Evolutionary conservation across 176 grass and related monocot genomes (phyloP).

Genomic region (Triticum turgidum): DNA sequence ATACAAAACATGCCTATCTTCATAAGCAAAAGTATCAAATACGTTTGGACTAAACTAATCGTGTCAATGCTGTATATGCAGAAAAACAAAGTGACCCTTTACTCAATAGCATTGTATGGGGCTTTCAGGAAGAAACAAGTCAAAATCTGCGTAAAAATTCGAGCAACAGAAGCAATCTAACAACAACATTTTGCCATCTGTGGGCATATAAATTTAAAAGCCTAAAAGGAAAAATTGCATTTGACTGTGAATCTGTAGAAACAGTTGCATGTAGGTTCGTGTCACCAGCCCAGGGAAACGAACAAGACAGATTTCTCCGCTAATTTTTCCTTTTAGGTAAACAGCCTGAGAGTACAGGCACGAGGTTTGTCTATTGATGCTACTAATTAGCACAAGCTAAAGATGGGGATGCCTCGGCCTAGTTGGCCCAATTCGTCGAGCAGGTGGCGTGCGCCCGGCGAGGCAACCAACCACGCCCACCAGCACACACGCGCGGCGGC

Average conservation of each 20-base stretch:
- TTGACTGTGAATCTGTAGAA: background rate
- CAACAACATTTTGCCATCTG: background rate
- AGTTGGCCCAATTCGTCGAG: background rate
- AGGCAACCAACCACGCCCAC: background rate
- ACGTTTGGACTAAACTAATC: background rate
- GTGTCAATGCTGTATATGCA: background rate
- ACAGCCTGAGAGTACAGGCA: background rate
- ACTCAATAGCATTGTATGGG: background rate
- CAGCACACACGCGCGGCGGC: background rate
- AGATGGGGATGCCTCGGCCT: background rate
- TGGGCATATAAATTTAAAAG: background rate
- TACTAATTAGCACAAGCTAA: background rate
- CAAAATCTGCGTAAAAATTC: background rate
- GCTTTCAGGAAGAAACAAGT: conserved; percentile 13
- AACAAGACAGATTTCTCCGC: background rate
- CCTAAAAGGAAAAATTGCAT: background rate
- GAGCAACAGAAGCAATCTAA: background rate
- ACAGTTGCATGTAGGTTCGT: background rate
- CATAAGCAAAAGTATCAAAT: conserved; percentile 4
- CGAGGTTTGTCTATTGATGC: background rate
- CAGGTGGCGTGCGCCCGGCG: background rate
- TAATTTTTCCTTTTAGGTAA: background rate
- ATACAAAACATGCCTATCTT: conserved; percentile 8
- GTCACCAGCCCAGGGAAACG: background rate
- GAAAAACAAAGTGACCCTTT: background rate